Conservation (phyloP, 2,329 filamentous ascomycete genomes). For the Fusarium sp. region DNA sequence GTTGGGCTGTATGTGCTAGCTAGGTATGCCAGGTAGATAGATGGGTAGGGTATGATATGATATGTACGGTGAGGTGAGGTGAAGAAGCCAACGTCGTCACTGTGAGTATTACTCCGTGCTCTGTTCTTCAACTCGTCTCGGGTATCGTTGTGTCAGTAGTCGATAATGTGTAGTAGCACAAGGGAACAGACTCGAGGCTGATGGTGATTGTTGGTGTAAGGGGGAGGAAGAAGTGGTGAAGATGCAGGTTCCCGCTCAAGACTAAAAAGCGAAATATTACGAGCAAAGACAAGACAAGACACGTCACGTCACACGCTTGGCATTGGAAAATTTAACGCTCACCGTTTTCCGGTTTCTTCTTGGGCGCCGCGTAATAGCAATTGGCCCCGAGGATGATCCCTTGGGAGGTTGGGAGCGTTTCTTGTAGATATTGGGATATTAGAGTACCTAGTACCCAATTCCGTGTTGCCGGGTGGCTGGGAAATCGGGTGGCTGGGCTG, state of each 20-base stretch:
- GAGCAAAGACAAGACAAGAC: background rate
- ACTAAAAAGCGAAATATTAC: slow-evolving; percentile 6
- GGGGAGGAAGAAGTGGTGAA: background rate
- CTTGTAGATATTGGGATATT: background rate
- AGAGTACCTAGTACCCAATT: background rate
- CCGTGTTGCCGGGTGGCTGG: slow-evolving; percentile 18
- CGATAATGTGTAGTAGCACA: background rate
- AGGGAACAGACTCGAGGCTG: background rate
- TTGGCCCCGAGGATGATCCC: slow-evolving; percentile 2
- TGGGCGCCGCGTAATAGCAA: slow-evolving; percentile 14
- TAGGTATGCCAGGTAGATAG: background rate
- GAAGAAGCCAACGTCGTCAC: background rate
- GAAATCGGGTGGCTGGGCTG: slow-evolving; percentile 18
- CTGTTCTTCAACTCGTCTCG: background rate
- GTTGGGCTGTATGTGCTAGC: slow-evolving; percentile 11
- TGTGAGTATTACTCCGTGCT: background rate
- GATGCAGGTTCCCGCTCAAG: slow-evolving; percentile 14
- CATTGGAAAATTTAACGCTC: background rate
- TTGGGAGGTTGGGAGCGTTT: slow-evolving; percentile 22
- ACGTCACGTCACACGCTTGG: slow-evolving; percentile 23
- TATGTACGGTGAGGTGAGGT: slow-evolving; percentile 8
- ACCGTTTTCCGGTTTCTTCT: slow-evolving; percentile 19
- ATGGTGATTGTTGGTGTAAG: background rate
- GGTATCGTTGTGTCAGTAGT: background rate
- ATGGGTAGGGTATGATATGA: background rate